Percentiles rank a stretch among this genome's conserved stretches.
These are phyloP conservation scores for Zygosaccharomyces siamensis DNA, from an alignment of 805 yeast species.

Conservation along the genomic window DNA sequence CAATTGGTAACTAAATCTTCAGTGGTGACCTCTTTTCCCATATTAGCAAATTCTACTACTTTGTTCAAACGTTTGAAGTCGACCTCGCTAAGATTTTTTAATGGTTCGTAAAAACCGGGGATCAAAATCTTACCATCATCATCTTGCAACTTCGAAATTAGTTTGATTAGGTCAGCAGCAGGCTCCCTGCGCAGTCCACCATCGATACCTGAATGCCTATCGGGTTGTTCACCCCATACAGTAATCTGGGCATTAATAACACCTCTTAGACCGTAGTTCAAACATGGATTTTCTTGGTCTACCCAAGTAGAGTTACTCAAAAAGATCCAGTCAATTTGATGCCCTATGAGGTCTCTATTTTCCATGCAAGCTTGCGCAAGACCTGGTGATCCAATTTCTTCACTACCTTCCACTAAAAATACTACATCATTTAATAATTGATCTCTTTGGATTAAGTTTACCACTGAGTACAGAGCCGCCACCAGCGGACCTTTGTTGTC, in stretches of 20 bases:
- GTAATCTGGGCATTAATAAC: conserved; percentile 75
- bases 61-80: conserved; percentile 62
- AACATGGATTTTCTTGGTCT: conserved; percentile 81
- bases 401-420: conserved; percentile 90
- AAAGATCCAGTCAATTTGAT: conserved; percentile 77
- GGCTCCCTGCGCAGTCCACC: conserved; percentile 92
- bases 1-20: conserved; percentile 70
- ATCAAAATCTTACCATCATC: conserved; percentile 53
- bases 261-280: conserved; percentile 92
- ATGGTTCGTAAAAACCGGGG: conserved; percentile 69
- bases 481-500: conserved; percentile 93
- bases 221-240: conserved; percentile 70
- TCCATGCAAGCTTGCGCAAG: conserved; percentile 61
- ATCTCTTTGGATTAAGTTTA: conserved; percentile 52
- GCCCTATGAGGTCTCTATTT: conserved; percentile 53
- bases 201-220: conserved; percentile 93
- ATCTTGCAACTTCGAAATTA: conserved; percentile 59
- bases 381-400: conserved; percentile 88
- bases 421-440: conserved; percentile 66
- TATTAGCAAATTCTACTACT: conserved; percentile 43
- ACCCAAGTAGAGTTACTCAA: conserved; percentile 93
- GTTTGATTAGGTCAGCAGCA: conserved; percentile 72
- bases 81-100: conserved; percentile 48
- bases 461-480: conserved; percentile 83
- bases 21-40: conserved; percentile 32